These are phyloP conservation scores for Quercus alba DNA, from an alignment of 306 rosid species.

Conservation along the genomic window DNA sequence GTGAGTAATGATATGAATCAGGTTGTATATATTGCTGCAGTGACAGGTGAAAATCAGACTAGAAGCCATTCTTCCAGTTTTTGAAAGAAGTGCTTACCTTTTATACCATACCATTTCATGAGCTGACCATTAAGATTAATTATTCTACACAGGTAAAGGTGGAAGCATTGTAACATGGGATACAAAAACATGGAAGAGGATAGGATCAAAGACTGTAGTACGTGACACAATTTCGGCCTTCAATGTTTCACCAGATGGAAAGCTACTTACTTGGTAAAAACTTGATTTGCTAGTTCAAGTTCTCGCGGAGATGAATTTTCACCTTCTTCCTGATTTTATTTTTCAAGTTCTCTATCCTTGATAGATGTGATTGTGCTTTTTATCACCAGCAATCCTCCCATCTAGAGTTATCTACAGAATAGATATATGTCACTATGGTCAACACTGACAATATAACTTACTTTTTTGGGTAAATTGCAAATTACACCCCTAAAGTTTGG, in stretches of 20 bases:
- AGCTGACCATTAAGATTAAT: slow-evolving; percentile 19
- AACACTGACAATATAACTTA: background rate
- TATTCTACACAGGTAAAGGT: slow-evolving; percentile 46
- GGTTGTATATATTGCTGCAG: slow-evolving; percentile 56
- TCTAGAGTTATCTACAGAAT: background rate
- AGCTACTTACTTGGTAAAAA: slow-evolving; percentile 77
- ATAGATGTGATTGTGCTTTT: background rate
- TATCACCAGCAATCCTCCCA: background rate
- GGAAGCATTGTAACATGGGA: slow-evolving; percentile 86
- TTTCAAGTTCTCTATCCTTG: background rate
- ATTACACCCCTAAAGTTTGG: no score
- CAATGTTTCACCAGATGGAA: slow-evolving; percentile 79
- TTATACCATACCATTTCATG: background rate
- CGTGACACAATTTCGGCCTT: slow-evolving; percentile 66
- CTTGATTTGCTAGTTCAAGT: background rate
- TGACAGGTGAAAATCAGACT: slow-evolving; percentile 43
- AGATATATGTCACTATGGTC: background rate
- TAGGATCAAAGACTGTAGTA: slow-evolving; percentile 50
- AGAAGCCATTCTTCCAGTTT: background rate
- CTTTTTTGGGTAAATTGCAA: background rate
- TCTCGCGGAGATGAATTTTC: background rate
- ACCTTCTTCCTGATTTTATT: background rate
- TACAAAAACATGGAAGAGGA: slow-evolving; percentile 71
- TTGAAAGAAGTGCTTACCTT: background rate
- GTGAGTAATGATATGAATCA: slow-evolving; percentile 34